Conservation (phyloP, 306 rosid genomes). For the Cyclanthera cordifolia region DNA sequence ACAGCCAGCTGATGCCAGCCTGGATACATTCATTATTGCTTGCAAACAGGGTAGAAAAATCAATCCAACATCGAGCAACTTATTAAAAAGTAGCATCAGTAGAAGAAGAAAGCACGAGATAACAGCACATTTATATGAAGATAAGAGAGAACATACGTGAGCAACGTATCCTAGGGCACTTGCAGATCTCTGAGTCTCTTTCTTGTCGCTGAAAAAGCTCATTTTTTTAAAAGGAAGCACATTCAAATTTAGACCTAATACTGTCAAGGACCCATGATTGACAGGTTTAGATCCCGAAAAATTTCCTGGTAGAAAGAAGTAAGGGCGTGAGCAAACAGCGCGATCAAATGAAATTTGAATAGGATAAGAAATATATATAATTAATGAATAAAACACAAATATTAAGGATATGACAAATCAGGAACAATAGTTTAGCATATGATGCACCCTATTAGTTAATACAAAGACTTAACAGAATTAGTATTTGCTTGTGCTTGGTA, state of each 20-base stretch:
- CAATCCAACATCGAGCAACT: background rate
- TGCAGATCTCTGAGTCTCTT: constrained; percentile 81
- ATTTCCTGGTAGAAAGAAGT: constrained; percentile 33
- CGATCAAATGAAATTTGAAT: background rate
- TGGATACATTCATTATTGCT: background rate
- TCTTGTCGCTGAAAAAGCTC: constrained; percentile 83
- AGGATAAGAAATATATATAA: background rate
- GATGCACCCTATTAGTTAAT: background rate
- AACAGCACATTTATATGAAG: background rate
- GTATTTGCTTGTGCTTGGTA: background rate
- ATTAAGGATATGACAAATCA: background rate
- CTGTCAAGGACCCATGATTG: constrained; percentile 70
- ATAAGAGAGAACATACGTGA: constrained; percentile 47
- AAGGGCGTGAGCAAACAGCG: constrained; percentile 6
- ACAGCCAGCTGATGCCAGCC: background rate
- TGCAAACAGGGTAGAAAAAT: background rate
- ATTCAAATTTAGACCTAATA: constrained; percentile 73
- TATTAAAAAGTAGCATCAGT: background rate
- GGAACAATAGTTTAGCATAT: background rate
- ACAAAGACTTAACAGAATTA: background rate
- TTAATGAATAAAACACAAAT: background rate
- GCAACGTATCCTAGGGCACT: constrained; percentile 12
- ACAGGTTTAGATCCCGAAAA: constrained; percentile 46
- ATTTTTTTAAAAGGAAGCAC: constrained; percentile 71
- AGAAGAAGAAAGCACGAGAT: background rate